Conservation (phyloP, 164 flowering plant genomes). For the Malania oleifera region DNA sequence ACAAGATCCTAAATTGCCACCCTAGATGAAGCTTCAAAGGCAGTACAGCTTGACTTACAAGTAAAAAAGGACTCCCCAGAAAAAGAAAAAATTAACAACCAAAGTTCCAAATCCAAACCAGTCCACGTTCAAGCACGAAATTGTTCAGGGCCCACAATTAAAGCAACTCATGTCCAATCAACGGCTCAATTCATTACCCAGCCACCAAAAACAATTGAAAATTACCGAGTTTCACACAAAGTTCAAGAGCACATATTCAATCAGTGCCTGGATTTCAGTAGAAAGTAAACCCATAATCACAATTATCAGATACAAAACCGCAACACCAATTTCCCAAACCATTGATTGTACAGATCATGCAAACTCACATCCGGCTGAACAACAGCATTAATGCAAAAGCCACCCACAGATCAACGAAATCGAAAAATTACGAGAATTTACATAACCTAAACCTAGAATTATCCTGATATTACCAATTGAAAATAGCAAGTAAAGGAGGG, state of each 20-base stretch:
- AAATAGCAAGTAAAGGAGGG: neutral
- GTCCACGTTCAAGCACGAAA: neutral
- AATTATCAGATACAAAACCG: neutral
- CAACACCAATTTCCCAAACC: neutral
- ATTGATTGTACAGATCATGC: neutral
- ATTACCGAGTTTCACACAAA: neutral
- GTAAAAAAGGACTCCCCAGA: neutral
- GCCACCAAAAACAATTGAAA: neutral
- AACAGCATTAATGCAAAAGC: neutral
- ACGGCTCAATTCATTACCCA: neutral
- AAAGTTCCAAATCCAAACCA: too few species aligned
- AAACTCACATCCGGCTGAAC: neutral
- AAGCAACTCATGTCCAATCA: neutral
- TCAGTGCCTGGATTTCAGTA: neutral
- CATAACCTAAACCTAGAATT: neutral
- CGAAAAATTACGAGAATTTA: neutral
- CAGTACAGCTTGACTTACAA: neutral
- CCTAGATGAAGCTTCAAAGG: neutral
- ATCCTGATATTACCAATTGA: neutral
- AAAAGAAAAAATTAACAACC: neutral
- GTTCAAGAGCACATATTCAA: neutral
- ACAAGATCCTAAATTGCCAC: neutral
- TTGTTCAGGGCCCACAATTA: neutral
- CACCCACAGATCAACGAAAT: neutral
- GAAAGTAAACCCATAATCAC: neutral